Conservation (phyloP, 225 moss, liverwort and hornwort species). For the Physcomitrium patens region DNA sequence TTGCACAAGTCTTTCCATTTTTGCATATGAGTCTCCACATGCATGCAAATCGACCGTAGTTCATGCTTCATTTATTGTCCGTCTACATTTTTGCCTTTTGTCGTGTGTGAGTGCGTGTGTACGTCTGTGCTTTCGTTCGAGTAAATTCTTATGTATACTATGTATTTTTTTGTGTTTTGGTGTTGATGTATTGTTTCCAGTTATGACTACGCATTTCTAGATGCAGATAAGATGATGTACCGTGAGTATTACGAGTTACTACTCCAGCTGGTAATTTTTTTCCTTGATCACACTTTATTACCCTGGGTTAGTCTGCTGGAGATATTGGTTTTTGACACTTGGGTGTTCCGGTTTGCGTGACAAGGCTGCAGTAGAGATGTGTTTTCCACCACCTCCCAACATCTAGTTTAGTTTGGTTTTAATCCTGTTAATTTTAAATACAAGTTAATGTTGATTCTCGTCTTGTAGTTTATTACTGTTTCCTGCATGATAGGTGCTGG, state of each 20-base stretch:
- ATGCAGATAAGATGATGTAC: conserved; percentile 93
- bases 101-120: neutral
- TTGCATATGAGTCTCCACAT: neutral
- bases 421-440: neutral
- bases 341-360: neutral
- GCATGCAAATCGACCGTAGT: neutral
- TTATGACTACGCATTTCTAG: conserved; percentile 92
- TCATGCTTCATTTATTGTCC: neutral
- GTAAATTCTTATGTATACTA: conserved; percentile 13
- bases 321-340: neutral
- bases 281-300: neutral
- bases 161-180: conserved; percentile 20
- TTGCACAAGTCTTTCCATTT: neutral
- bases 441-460: neutral
- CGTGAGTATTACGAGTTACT: conserved; percentile 84
- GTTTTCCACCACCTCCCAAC: neutral
- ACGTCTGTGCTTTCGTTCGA: neutral
- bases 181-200: conserved; percentile 44
- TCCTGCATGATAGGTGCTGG: conserved; percentile 1
- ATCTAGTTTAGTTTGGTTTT: neutral
- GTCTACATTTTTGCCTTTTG: neutral
- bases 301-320: neutral
- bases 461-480: neutral
- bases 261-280: conserved; percentile 68
- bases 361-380: neutral